Evolutionary conservation across 1,284 basidiomycete genomes (phyloP), one percentile per base, ranked within the genome.

Genomic region (Mycosarcoma maydis): DNA sequence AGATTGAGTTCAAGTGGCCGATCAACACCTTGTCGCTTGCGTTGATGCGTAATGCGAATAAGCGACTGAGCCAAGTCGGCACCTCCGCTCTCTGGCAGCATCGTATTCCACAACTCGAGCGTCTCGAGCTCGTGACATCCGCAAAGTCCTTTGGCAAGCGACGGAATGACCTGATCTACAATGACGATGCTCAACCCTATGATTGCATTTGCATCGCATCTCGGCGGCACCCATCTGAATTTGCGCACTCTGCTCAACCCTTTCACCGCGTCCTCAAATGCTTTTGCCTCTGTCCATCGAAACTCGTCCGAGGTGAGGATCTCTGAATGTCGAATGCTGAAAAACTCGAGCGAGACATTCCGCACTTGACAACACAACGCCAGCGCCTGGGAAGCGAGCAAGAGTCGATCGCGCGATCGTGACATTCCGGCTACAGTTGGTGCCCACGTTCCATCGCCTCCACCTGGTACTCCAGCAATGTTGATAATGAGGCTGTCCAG

Each of bases 161-260:
- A 19, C 8, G 40, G 27, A 4, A 67, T 41, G 4, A 57, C 40
- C 33, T 56, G 64, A 19, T 67, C 64, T 4, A 67, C 58, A 16
- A 67, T 49, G 23, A 67, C 57, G 27, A 67, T 67, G 46, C 64
- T 67, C 17, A 67, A 34, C 1, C 64, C 64, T 33, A 41, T 57
- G 27, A 67, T 67, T 1, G 64, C 45, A 27, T 51, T 50, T 5
- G 44, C 22, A 20, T 61, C 64, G 26, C 56, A 38, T 4, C 57
- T 26, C 13, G 64, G 64, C 20, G 64, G 57, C 4, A 57, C 54
- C 64, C 57, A 67, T n/a, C 57, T 22, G 8, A 61, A 44, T 7
- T 23, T 16, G 10, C 20, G 6, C 17, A 67, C 27, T 11, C 42
- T 29, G 2, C 20, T 16, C 30, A 67, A 24, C 1, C 27, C 26